A percentile compares a stretch with the other conserved stretches of the same genome.
Conservation (phyloP, 164 flowering plant species). For the Echeveria elegans region DNA sequence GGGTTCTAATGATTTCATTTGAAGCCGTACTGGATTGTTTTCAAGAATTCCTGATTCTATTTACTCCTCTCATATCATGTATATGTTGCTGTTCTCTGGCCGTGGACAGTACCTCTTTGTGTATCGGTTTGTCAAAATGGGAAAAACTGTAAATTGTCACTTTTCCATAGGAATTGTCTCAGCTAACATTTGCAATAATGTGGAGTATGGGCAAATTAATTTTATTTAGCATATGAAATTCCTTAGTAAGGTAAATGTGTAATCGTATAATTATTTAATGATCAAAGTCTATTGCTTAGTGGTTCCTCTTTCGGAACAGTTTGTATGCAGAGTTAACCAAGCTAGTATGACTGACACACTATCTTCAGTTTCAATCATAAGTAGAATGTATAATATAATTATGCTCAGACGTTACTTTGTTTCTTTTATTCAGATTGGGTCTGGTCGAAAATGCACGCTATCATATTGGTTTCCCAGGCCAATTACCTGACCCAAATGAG, state of each 20-base stretch:
- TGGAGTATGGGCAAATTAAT: background rate
- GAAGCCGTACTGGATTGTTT: background rate
- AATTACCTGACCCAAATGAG: conserved; percentile 41
- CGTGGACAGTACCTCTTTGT: background rate
- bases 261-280: background rate
- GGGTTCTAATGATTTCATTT: background rate
- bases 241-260: background rate
- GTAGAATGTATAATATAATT: background rate
- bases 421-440: conserved; percentile 50
- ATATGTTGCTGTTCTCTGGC: background rate
- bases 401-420: background rate
- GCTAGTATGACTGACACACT: background rate
- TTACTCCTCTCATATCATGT: too few relatives aligned
- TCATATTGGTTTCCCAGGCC: conserved; percentile 45
- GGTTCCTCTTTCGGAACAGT: background rate
- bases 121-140: background rate
- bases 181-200: background rate
- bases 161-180: background rate
- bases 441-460: conserved; percentile 58
- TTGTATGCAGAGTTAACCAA: background rate
- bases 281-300: background rate
- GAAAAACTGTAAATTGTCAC: background rate
- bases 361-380: background rate
- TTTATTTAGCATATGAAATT: background rate
- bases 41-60: too few relatives aligned